Base-by-base conservation (phyloP, 306 rosid genomes). In the Senna tora region DNA sequence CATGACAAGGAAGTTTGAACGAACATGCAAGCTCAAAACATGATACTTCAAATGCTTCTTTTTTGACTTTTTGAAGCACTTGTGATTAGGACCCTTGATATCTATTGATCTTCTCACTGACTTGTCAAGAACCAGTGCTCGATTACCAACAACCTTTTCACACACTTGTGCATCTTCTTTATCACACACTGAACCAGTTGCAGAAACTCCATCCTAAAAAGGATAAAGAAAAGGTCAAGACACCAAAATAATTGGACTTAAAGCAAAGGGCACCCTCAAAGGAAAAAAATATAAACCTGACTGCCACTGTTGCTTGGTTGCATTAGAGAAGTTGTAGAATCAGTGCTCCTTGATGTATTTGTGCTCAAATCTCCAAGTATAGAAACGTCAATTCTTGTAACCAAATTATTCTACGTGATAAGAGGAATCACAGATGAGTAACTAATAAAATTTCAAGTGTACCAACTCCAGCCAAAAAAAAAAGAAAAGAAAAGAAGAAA, bases 21-120 rank as follows among this genome's bases (percentile, higher is more conserved):
- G 61, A 17, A 85, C 46, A 57, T 42, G 80, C 91, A 92, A 22
- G 39, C 79, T 63, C 25, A 72, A 33, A 32, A 57, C 73, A 52
- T 21, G 86, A 76, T 79, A 73, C 85, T 83, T 94, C 20, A 75
- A 69, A 57, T 67, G 77, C 59, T 84, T 89, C 80, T 77, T 89
- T 77, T 85, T 88, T 30, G 74, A 30, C 66, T 78, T 89, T 60
- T 75, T 79, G 47, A 57, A 66, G 17, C 21, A 66, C 81, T 81
- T 89, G 76, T 72, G 62, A 46, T 74, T 57, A 76, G 47, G 68
- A 81, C 63, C 61, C 79, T 77, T 69, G 25, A 45, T 15, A 55
- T 42, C 65, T 50, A 69, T 33, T 5, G 77, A 69, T 71, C 57
- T 71, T 70, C 67, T 47, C 71, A 67, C 30, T 3, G 87, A 80